Percentiles rank a stretch among this genome's conserved stretches.
Conservation (phyloP, 352 stramenopile species). For the Phytopythium litorale region DNA sequence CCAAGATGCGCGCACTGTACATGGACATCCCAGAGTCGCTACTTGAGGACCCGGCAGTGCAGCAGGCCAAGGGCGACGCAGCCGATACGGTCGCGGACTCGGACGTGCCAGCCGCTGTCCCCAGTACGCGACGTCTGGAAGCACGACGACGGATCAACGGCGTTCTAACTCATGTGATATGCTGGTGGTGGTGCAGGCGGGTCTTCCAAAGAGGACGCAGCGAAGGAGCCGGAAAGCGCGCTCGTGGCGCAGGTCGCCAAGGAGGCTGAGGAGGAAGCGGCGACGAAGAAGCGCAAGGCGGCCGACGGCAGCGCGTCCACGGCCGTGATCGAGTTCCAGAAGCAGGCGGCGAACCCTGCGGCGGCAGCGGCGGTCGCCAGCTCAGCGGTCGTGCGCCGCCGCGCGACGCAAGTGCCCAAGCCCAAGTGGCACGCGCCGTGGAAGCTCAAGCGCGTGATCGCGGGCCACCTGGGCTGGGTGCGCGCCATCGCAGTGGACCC, state of each 20-base stretch:
- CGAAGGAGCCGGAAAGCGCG: constrained; percentile 12
- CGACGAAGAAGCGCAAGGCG: constrained; percentile 40
- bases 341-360: constrained; percentile 31
- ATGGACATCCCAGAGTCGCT: constrained; percentile 54
- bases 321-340: constrained; percentile 64
- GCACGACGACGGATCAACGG: background rate
- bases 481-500: constrained; percentile 97
- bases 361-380: constrained; percentile 17
- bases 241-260: constrained; percentile 58
- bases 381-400: constrained; percentile 75
- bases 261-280: constrained; percentile 40
- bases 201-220: constrained; percentile 1
- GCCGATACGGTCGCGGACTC: constrained; percentile 6
- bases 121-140: constrained; percentile 4
- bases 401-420: constrained; percentile 90
- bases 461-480: constrained; percentile 96
- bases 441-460: constrained; percentile 97
- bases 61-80: constrained; percentile 3
- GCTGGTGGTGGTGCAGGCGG: constrained; percentile 2
- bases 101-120: constrained; percentile 1
- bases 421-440: constrained; percentile 98
- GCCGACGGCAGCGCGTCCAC: constrained; percentile 24
- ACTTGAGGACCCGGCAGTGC: constrained; percentile 27
- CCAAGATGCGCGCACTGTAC: constrained; percentile 61
- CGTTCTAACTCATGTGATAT: constrained; percentile 2